Base-by-base conservation (phyloP, 495 filamentous ascomycete species). In the Aspergillus heteromorphus region DNA sequence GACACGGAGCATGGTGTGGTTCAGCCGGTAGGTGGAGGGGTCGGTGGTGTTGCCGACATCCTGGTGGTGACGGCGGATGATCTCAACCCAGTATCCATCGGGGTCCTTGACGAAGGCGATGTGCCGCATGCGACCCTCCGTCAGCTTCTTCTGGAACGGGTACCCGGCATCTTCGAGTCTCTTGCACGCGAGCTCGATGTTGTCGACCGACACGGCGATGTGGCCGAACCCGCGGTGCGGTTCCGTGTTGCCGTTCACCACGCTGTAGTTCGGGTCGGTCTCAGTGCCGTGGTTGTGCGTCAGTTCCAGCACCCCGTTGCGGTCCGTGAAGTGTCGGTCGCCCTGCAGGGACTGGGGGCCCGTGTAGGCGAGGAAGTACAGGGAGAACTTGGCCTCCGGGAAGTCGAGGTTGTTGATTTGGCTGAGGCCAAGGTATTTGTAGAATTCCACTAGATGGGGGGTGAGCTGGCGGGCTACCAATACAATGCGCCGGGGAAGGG, bases 261-360 rank as follows among this genome's bases (percentile, higher is more conserved):
- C 73, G 65, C 83, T 87, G 79, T 88, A 97, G 65, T 83, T 76
- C 17, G 87, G 82, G 67, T 97, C 89, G 54, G 79, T 79, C 72
- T 97, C 93, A 14, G 91, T 97, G 63, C 93, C 93, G 70, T 96
- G 88, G 79, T 97, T 97, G 79, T 98, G 93, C 51, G 90, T 96
- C 54, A 98, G 83, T 67, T 98, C 93, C 59, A 98, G 81, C 18
- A 96, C 75, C 29, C 88, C 92, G 62, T 96, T 85, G 49, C 92
- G 88, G 70, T 95, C 89, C 52, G 85, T 89, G 71, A 85, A 86
- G 54, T 87, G 65, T 83, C 88, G 60, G 82, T 83, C 62, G 84
- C 83, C 70, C 86, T 92, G 71, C 79, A 85, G 61, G 78, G 86
- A 66, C 81, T 83, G n/a, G 78, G 89, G 55, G 75, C 86, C 88